These are phyloP conservation scores for Cordia subcordata DNA, from an alignment of 257 asterid species.

Conservation along the genomic window DNA sequence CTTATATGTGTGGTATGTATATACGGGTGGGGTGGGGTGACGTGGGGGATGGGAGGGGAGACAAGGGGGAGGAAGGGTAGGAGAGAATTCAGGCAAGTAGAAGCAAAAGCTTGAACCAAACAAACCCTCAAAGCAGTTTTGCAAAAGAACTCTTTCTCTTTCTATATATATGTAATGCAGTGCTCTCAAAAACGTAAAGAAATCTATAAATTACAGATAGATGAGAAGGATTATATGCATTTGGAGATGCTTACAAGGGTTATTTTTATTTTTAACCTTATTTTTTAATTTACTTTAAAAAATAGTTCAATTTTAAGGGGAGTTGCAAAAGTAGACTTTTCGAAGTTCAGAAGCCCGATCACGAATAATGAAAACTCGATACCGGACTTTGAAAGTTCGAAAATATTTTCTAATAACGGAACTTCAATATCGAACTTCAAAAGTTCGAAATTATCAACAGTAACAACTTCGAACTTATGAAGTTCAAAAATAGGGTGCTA, in stretches of 20 bases:
- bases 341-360: too few relatives aligned
- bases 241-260: not conserved
- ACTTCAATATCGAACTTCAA: too few relatives aligned
- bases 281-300: too few relatives aligned
- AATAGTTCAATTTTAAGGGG: too few relatives aligned
- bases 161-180: not conserved
- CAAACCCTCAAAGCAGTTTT: conserved; percentile 24
- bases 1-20: not conserved
- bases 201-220: not conserved
- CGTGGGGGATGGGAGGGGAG: not conserved
- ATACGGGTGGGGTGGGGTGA: not conserved
- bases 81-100: conserved; percentile 35
- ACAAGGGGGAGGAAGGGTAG: conserved; percentile 23
- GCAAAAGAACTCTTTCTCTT: conserved; percentile 19
- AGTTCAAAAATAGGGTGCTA: too few relatives aligned
- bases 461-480: too few relatives aligned
- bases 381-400: too few relatives aligned
- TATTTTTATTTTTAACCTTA: too few relatives aligned
- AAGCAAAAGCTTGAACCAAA: conserved; percentile 12
- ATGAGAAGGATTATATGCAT: not conserved
- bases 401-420: too few relatives aligned
- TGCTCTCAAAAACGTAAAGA: not conserved
- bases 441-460: too few relatives aligned
- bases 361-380: too few relatives aligned
- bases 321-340: too few relatives aligned